Conservation (phyloP, 2,329 filamentous ascomycete genomes). For the Fusarium buharicum region DNA sequence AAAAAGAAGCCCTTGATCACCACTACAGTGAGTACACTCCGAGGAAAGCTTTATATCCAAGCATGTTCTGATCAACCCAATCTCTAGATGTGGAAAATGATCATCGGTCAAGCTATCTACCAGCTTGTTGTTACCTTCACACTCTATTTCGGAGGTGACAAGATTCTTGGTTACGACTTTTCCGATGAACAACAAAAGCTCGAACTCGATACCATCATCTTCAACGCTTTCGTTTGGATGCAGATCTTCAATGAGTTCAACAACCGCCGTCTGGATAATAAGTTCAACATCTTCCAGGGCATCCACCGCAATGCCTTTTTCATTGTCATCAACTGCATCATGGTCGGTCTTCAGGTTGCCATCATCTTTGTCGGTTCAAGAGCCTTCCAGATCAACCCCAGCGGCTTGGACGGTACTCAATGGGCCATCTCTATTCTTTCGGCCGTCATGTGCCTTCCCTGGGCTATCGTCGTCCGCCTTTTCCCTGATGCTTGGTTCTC, state of each 20-base stretch:
- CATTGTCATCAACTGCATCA: slow-evolving; percentile 82
- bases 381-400: slow-evolving; percentile 77
- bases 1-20: slow-evolving; percentile 75
- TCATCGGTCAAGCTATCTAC: slow-evolving; percentile 89
- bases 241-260: slow-evolving; percentile 86
- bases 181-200: slow-evolving; percentile 56
- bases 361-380: slow-evolving; percentile 87
- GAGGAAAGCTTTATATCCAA: too few relatives aligned
- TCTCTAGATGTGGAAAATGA: slow-evolving; percentile 94
- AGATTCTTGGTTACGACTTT: slow-evolving; percentile 43
- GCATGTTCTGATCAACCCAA: background rate
- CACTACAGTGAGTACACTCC: slow-evolving; percentile 58
- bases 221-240: slow-evolving; percentile 99
- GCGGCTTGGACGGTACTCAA: slow-evolving; percentile 73
- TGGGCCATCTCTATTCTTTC: slow-evolving; percentile 86
- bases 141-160: slow-evolving; percentile 79
- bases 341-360: slow-evolving; percentile 88
- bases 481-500: too few relatives aligned
- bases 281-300: slow-evolving; percentile 94
- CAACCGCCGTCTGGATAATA: slow-evolving; percentile 92
- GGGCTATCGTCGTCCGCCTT: too few relatives aligned
- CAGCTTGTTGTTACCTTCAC: slow-evolving; percentile 84
- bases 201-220: slow-evolving; percentile 83
- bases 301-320: slow-evolving; percentile 89
- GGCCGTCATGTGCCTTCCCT: too few relatives aligned